Evolutionary conservation across 345 rosid species (phyloP), one percentile per base, ranked within the genome.

Genomic region (Syzygium jambos): DNA sequence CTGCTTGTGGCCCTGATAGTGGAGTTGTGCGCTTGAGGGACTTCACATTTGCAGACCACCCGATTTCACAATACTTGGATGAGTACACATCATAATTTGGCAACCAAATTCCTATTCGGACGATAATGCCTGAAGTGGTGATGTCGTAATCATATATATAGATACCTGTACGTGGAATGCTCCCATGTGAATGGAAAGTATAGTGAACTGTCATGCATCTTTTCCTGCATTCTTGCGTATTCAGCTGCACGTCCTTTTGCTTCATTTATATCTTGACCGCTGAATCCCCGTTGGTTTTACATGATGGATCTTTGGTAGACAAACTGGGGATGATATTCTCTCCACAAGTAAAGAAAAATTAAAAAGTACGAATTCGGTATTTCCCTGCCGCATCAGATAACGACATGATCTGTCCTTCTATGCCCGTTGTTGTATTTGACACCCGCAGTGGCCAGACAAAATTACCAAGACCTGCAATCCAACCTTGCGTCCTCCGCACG

Each of bases 81-180:
- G 88, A 87, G 84, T 55, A 51, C 61, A 13, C 68, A 87, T 93
- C 94, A 9, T 94, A 92, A 85, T 93, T 88, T 94, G 97, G 95
- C 89, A 78, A 86, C 55, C 90, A 19, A 84, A 85, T 49, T 86
- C 89, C 46, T 85, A 88, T 49, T 86, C 85, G 61, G 91, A 90
- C 56, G 49, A 59, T 22, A 88, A 90, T 94, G 84, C 55, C 30
- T 56, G 56, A 85, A 17, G 34, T 19, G 57, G n/a, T 54, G 51
- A 49, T 43, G 63, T 65, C 38, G 13, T 53, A 17, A 11, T 29
- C 17, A 6, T 85, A 14, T 10, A 53, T 29, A 52, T 55, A 85
- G 43, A 68, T 30, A 68, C 43, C 23, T 30, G 14, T 38, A 8
- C 5, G 22, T 9, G 78, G 78, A 68, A 68, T 30, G 11, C 23